Base-by-base conservation (phyloP, 257 asterid genomes). In the Nicotiana knightiana region DNA sequence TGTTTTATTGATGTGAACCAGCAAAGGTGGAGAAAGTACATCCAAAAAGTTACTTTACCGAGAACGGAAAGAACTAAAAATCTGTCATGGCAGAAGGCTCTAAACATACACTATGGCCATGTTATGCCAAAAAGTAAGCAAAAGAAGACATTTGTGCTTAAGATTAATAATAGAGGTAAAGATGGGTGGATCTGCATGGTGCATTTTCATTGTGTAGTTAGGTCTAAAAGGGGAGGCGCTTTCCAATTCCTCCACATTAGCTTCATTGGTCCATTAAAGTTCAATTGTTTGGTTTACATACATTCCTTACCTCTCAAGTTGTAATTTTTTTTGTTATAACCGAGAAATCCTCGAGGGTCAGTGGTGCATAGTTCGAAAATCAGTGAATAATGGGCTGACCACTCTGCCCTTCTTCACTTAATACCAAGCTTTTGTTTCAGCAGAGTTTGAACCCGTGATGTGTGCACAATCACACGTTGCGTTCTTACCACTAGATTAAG, bases 161-260 rank as follows among this genome's bases (percentile, higher is more conserved):
- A 46, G 26, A 15, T 13, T 26, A 73, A 13, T 8, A 73, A n/a
- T 21, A 55, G 62, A 4, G 62, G 62, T 17, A 55, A 55, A 18
- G 62, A 6, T 15, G 21, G 62, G 24, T 9, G 62, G 78, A 46
- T 71, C 78, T 46, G 12, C 78, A 24, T 12, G 78, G 35, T 71
- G 46, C 39, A 24, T 71, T 32, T 24, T 71, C 61, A 71, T 46
- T 24, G 79, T 71, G 61, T 28, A 46, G 12, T 46, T 64, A 26
- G 68, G 68, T 12, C n/a, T 26, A 26, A 28, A 63, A 28, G 68
- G 68, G 3, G 68, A 35, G 39, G 39, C 12, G 0, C 4, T 43
- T 10, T 68, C 57, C 79, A 71, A 71, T 35, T 70, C 77, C 77
- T 43, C 57, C 79, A 71, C 59, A 21, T 46, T 71, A 39, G 78